These are phyloP conservation scores for Trematosphaeria pertusa DNA, from an alignment of 2,329 filamentous ascomycete genomes.

Conservation along the genomic window DNA sequence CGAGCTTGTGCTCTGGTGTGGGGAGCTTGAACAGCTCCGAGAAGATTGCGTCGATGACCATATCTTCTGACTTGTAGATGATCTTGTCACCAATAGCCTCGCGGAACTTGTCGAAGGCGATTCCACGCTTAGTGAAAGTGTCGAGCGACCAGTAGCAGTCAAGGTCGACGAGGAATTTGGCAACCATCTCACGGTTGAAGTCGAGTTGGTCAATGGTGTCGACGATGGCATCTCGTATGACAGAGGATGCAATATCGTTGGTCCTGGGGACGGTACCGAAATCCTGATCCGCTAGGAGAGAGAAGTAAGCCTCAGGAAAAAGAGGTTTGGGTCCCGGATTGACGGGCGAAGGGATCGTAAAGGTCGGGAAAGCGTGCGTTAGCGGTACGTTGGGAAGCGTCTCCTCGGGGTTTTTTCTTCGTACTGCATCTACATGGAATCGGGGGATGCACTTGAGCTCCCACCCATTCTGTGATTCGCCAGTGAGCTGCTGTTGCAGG, in stretches of 20 bases:
- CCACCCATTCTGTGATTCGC: conserved; percentile 78
- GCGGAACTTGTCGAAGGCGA: conserved; percentile 86
- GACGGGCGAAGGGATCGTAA: conserved; percentile 78
- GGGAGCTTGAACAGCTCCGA: conserved; percentile 92
- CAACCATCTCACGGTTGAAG: conserved; percentile 87
- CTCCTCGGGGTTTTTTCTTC: conserved; percentile 70
- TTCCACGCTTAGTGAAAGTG: conserved; percentile 93
- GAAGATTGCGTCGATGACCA: conserved; percentile 96
- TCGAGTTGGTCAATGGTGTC: conserved; percentile 95
- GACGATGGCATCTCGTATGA: conserved; percentile 83
- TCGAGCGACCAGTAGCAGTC: conserved; percentile 92
- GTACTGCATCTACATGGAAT: conserved; percentile 53
- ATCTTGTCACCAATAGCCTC: conserved; percentile 69
- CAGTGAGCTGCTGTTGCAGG: conserved; percentile 84
- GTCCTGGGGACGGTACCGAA: conserved; percentile 85
- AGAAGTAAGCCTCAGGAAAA: conserved; percentile 93
- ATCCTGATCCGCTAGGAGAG: conserved; percentile 87
- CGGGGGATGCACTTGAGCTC: conserved; percentile 69
- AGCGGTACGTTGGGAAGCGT: conserved; percentile 55
- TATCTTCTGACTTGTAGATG: conserved; percentile 97
- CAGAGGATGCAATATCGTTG: conserved; percentile 76
- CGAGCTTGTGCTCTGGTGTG: conserved; percentile 85
- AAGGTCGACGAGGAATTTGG: conserved; percentile 89
- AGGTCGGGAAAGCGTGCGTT: conserved; percentile 79
- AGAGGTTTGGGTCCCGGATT: conserved; percentile 76